A percentile compares a stretch with the other conserved stretches of the same genome.
phyloP scores from a whole-genome alignment of 2,329 filamentous ascomycete species.

The Colletotrichum truncatum region DNA sequence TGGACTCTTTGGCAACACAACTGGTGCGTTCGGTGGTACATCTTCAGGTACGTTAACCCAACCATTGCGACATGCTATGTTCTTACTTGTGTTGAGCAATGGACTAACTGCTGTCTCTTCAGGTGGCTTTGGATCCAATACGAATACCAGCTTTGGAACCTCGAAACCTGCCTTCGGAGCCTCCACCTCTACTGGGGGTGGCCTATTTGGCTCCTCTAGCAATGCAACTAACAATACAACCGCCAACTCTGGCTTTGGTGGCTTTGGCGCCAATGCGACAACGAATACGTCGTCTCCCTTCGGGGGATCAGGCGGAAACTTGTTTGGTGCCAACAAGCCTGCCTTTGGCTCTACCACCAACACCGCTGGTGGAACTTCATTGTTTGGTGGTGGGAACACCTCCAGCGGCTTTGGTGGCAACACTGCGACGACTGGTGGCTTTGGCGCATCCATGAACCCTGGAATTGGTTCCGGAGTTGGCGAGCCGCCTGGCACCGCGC shows the following conservation, averaged over 20 bases:
- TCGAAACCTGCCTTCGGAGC: slow-evolving; percentile 36
- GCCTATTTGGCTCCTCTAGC: slow-evolving; percentile 55
- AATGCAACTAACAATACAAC: slow-evolving; percentile 46
- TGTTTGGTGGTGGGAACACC: slow-evolving; percentile 57
- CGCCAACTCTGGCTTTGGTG: slow-evolving; percentile 48
- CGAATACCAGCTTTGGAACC: slow-evolving; percentile 45
- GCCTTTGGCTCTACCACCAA: slow-evolving; percentile 56
- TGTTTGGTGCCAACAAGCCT: slow-evolving; percentile 64
- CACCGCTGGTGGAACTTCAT: slow-evolving; percentile 47
- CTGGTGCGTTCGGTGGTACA: slow-evolving; percentile 20
- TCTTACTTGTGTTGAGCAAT: not conserved
- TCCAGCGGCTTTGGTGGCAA: slow-evolving; percentile 48
- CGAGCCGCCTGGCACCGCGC: slow-evolving; percentile 75
- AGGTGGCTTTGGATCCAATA: slow-evolving; percentile 45
- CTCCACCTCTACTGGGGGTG: slow-evolving; percentile 44
- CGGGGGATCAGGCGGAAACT: slow-evolving; percentile 49
- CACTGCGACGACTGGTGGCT: slow-evolving; percentile 47
- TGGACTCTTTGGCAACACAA: slow-evolving; percentile 39
- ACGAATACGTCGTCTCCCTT: slow-evolving; percentile 48
- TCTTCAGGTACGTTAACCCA: slow-evolving; percentile 17
- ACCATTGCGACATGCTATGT: not conserved
- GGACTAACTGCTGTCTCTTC: not conserved
- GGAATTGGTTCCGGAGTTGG: slow-evolving; percentile 61
- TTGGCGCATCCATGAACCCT: slow-evolving; percentile 56
- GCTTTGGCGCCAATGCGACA: slow-evolving; percentile 47